Evolutionary conservation across 164 flowering plant genomes (phyloP).

Genomic region (Warburgia ugandensis): DNA sequence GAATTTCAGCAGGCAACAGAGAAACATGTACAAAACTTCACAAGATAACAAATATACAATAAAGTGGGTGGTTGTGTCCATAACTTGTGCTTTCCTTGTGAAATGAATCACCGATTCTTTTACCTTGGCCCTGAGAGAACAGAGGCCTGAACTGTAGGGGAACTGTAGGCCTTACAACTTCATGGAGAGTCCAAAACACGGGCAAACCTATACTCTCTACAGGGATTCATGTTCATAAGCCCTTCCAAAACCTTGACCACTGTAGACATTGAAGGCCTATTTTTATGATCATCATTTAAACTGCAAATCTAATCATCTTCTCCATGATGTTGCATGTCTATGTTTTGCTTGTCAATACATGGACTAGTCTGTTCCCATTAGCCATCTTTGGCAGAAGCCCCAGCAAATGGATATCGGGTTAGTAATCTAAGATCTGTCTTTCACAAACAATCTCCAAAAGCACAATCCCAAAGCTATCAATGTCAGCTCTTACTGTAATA

Average conservation of each 20-base stretch:
- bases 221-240: slow-evolving; percentile 8
- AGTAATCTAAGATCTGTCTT: slow-evolving; percentile 14
- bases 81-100: neutral
- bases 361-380: too few relatives aligned
- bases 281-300: slow-evolving; percentile 11
- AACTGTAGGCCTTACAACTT: neutral
- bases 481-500: slow-evolving; percentile 12
- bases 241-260: slow-evolving; percentile 30
- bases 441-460: slow-evolving; percentile 19
- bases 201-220: slow-evolving; percentile 9
- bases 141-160: slow-evolving; percentile 8
- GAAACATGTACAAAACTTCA: too few relatives aligned
- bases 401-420: too few relatives aligned
- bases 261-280: slow-evolving; percentile 13
- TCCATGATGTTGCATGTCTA: slow-evolving; percentile 16
- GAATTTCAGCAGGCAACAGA: neutral
- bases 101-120: neutral
- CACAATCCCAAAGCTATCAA: slow-evolving; percentile 19
- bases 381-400: too few relatives aligned
- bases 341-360: slow-evolving; percentile 12
- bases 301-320: slow-evolving; percentile 15
- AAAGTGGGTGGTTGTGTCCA: too few relatives aligned
- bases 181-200: neutral
- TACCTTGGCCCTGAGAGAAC: slow-evolving; percentile 20
- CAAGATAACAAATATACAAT: too few relatives aligned